Evolutionary conservation across 495 filamentous ascomycete species (phyloP).

Genomic region (Glutinoglossum americanum): DNA sequence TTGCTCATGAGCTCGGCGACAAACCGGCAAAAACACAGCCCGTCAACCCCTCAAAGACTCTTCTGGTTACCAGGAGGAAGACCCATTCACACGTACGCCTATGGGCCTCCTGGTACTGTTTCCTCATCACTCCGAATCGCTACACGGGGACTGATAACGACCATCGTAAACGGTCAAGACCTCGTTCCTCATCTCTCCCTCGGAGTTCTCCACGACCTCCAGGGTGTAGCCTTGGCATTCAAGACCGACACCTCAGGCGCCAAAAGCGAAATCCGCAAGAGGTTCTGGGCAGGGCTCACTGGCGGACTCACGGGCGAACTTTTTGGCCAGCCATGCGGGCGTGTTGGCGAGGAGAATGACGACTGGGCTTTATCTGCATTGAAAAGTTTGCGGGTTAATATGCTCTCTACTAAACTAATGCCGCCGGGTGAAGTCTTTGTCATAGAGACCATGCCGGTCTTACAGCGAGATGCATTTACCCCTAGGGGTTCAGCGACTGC

Average conservation of each 20-base stretch:
- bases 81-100: slow-evolving; percentile 60
- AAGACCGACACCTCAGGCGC: slow-evolving; percentile 45
- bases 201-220: slow-evolving; percentile 55
- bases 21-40: slow-evolving; percentile 16
- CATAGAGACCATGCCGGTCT: slow-evolving; percentile 37
- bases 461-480: slow-evolving; percentile 36
- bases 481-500: slow-evolving; percentile 2
- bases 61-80: slow-evolving; percentile 20
- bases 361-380: slow-evolving; percentile 51
- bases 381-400: slow-evolving; percentile 39
- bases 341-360: slow-evolving; percentile 28
- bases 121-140: slow-evolving; percentile 48
- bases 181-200: slow-evolving; percentile 54
- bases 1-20: not conserved
- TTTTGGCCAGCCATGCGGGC: slow-evolving; percentile 17
- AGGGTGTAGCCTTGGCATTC: slow-evolving; percentile 46
- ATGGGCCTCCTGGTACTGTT: slow-evolving; percentile 53
- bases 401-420: slow-evolving; percentile 47
- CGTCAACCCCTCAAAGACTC: not conserved
- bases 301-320: slow-evolving; percentile 23
- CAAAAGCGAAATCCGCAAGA: slow-evolving; percentile 38
- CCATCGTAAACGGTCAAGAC: slow-evolving; percentile 49
- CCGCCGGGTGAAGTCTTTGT: slow-evolving; percentile 62
- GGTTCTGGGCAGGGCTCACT: slow-evolving; percentile 41
- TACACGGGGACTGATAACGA: slow-evolving; percentile 57